A percentile compares a stretch with the other conserved stretches of the same genome.
Conservation (phyloP, 1,284 basidiomycete genomes). For the Meripilus lineatus region DNA sequence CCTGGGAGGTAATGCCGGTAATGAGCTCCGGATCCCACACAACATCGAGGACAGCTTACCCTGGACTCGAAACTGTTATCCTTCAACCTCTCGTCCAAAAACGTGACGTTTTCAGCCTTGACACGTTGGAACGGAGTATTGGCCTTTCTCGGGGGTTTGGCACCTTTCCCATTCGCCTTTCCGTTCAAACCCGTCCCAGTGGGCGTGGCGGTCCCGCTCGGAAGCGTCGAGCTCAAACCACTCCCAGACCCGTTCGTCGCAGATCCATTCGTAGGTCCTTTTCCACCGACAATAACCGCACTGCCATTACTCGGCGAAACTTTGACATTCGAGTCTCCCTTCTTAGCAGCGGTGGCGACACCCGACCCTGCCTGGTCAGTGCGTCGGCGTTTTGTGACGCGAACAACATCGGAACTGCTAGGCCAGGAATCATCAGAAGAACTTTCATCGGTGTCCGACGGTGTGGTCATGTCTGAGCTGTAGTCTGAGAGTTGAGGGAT, state of each 20-base stretch:
- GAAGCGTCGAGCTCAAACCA: conserved; percentile 16
- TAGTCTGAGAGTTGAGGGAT: no score
- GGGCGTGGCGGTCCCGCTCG: conserved; percentile 7
- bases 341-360: conserved; percentile 42
- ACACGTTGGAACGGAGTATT: conserved; percentile 81
- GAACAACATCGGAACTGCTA: conserved; percentile 13
- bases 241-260: no score
- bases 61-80: conserved; percentile 86
- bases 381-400: conserved; percentile 55
- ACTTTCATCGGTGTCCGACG: no score
- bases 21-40: conserved; percentile 9
- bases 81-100: conserved; percentile 53
- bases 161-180: conserved; percentile 27
- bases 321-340: background rate
- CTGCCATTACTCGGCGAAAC: no score
- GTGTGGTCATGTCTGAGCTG: no score
- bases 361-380: conserved; percentile 44
- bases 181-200: no score
- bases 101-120: conserved; percentile 60
- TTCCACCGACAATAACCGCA: no score
- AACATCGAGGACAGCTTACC: conserved; percentile 37
- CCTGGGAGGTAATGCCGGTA: conserved; percentile 33
- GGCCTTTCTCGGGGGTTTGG: conserved; percentile 33
- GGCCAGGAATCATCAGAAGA: conserved; percentile 16
- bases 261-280: no score